phyloP scores from a whole-genome alignment of 345 rosid species.

The Hibiscus mutabilis region DNA sequence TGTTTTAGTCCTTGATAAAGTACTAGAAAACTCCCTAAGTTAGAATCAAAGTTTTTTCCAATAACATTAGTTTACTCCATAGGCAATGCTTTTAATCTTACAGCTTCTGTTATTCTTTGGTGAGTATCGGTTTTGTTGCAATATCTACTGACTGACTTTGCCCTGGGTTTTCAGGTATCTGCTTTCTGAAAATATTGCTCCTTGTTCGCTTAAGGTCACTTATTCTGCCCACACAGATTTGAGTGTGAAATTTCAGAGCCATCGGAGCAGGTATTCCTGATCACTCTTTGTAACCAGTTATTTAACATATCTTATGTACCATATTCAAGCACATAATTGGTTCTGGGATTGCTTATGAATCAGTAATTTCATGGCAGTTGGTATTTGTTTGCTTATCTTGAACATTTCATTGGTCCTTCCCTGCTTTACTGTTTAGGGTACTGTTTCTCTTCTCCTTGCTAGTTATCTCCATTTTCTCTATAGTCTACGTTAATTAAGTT shows the following conservation, averaged over 20 bases:
- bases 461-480: neutral
- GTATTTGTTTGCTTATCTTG: neutral
- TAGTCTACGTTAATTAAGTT: neutral
- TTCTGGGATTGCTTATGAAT: neutral
- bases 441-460: neutral
- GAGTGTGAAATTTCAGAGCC: conserved; percentile 97
- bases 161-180: conserved; percentile 58
- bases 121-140: neutral
- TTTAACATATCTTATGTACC: neutral
- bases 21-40: neutral
- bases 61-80: neutral
- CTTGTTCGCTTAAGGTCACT: conserved; percentile 83
- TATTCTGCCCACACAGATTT: conserved; percentile 98
- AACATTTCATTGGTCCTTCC: neutral
- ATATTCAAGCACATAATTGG: neutral
- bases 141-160: conserved; percentile 10
- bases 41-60: conserved; percentile 3
- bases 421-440: neutral
- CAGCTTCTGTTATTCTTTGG: neutral
- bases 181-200: conserved; percentile 65
- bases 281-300: neutral
- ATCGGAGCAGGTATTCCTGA: conserved; percentile 75
- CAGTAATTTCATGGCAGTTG: neutral
- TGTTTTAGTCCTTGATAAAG: conserved; percentile 2
- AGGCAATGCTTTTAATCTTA: neutral